Evolutionary conservation across 2,329 filamentous ascomycete species (phyloP), one percentile per base, ranked within the genome.

Genomic region (Arthrobotrys sinensis): DNA sequence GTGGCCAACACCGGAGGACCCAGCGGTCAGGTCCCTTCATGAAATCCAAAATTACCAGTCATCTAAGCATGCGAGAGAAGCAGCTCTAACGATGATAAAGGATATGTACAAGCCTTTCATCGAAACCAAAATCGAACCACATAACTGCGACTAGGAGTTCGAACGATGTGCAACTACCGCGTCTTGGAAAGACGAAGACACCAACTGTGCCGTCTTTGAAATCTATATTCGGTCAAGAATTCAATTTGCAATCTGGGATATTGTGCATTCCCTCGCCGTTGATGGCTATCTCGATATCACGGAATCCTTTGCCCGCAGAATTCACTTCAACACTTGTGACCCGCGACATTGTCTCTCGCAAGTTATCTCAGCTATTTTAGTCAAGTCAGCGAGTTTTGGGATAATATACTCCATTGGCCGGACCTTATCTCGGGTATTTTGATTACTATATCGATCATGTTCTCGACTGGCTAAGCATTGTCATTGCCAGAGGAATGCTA

Each of bases 181-280:
- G 7, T 48, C 19, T 1, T 48, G 16, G 45, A 28, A 4, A 2
- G 16, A 16, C 4, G 45, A 48, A 4, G 19, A 48, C 11, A 10
- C 45, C 19, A 48, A 48, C 8, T 24, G 45, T 7, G 45, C 16
- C 19, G 45, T 48, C 19, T 48, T 21, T 21, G 45, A n/a, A 4
- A 19, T 21, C 4, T 48, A 48, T 48, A 10, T 48, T 1, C 45
- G 45, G 6, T n/a, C 45, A 2, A 48, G 45, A 21, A 4, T 48
- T 10, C 45, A 48, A 48, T 48, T 19, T 19, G 45, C 45, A 16
- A 48, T 48, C 5, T 48, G 45, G 45, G 45, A 48, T 10, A 48
- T 48, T 48, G 14, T 48, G 14, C 21, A 21, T 19, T 48, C 45
- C 16, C 45, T 48, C 21, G 6, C 45, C 3, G 1, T 48, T 6